Evolutionary conservation across 768 basidiomycete species (phyloP).

Genomic region (Hemileccinum impolitum): DNA sequence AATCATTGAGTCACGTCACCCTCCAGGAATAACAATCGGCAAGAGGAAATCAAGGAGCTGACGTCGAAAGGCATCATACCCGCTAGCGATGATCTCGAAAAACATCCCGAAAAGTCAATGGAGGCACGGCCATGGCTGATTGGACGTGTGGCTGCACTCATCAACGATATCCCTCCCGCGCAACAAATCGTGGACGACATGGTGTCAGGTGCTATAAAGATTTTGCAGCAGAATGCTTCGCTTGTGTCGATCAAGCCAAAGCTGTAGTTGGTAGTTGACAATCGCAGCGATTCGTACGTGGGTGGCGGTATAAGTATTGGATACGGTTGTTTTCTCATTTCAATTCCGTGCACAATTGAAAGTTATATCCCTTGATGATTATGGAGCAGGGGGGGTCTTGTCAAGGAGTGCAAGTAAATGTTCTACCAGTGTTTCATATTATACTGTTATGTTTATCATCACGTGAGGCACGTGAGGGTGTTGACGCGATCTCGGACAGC

Average conservation of each 20-base stretch:
- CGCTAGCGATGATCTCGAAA: constrained; percentile 62
- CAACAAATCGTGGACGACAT: constrained; percentile 81
- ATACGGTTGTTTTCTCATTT: not conserved
- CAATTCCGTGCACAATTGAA: no score
- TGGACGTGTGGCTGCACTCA: constrained; percentile 74
- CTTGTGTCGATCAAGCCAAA: constrained; percentile 45
- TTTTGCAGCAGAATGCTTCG: constrained; percentile 41
- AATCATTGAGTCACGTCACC: not conserved
- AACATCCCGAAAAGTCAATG: constrained; percentile 77
- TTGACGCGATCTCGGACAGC: not conserved
- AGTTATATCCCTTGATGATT: no score
- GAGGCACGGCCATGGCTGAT: constrained; percentile 73
- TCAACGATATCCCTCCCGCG: constrained; percentile 76
- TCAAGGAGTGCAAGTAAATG: no score
- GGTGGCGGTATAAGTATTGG: not conserved
- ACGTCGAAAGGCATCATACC: constrained; percentile 85
- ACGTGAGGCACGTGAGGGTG: constrained; percentile 11
- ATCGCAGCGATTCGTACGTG: not conserved
- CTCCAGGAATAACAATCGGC: constrained; percentile 69
- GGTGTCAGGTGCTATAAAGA: constrained; percentile 55
- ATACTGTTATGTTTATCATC: not conserved
- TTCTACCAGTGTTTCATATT: no score
- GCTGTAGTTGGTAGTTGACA: constrained; percentile 33
- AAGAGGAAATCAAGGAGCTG: constrained; percentile 78
- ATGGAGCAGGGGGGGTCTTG: no score